These are phyloP conservation scores for Polytrichum commune DNA, from an alignment of 225 moss, liverwort and hornwort genomes.

Conservation along the genomic window DNA sequence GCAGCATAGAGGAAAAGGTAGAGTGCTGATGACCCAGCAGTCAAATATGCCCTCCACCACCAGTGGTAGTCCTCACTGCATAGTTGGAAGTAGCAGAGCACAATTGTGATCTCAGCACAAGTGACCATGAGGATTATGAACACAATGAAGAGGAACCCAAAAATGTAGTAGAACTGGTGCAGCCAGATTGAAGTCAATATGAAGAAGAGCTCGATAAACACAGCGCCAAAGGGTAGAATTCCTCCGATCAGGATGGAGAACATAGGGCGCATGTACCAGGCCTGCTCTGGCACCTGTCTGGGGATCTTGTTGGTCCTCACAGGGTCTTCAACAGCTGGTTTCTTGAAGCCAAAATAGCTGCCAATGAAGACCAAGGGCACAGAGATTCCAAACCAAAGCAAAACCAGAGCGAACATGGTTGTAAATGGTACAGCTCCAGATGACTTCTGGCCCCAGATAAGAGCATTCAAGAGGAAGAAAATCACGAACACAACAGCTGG, in stretches of 20 bases:
- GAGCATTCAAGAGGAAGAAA: constrained; percentile 70
- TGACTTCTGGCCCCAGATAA: constrained; percentile 91
- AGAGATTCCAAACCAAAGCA: constrained; percentile 90
- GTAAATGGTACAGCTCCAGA: constrained; percentile 88
- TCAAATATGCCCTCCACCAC: constrained; percentile 93
- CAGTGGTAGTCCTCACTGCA: constrained; percentile 93
- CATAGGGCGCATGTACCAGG: constrained; percentile 84
- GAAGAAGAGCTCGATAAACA: constrained; percentile 89
- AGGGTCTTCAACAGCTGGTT: constrained; percentile 70
- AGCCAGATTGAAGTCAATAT: constrained; percentile 88
- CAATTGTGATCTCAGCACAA: constrained; percentile 87
- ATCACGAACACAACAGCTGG: constrained; percentile 63
- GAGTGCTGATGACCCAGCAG: constrained; percentile 78
- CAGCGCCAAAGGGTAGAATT: constrained; percentile 82
- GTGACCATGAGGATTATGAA: constrained; percentile 87
- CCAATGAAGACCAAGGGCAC: constrained; percentile 78
- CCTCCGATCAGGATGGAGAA: constrained; percentile 83
- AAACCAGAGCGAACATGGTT: constrained; percentile 77
- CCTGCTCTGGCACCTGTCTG: constrained; percentile 81
- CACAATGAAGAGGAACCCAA: constrained; percentile 82
- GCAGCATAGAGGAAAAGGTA: constrained; percentile 88
- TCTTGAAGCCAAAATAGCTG: constrained; percentile 85
- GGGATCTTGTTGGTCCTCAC: constrained; percentile 88
- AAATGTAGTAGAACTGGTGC: constrained; percentile 89
- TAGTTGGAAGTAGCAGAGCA: constrained; percentile 89